Evolutionary conservation across 1,284 basidiomycete genomes (phyloP).

Genomic region (Fomitiporia mediterranea): DNA sequence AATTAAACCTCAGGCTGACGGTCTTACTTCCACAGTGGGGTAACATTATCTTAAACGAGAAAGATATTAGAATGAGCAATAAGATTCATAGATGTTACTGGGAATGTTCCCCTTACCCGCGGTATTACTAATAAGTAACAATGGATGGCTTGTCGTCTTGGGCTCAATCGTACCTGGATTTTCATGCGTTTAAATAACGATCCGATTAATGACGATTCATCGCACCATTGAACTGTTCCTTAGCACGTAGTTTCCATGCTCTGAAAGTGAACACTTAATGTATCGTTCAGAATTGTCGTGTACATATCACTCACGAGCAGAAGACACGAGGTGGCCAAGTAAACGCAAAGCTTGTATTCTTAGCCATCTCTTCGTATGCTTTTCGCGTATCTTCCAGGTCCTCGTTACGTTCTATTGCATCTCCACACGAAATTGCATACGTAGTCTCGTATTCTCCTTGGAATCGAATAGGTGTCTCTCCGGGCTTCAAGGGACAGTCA

Average conservation of each 20-base stretch:
- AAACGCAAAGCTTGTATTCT: constrained; percentile 3
- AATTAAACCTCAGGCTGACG: neutral
- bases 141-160: constrained; percentile 22
- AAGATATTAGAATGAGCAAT: neutral
- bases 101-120: constrained; percentile 14
- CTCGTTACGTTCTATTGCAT: neutral
- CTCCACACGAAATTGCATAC: constrained; percentile 7
- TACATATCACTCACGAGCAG: constrained; percentile 2
- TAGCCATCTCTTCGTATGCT: constrained; percentile 1
- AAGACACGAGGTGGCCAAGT: neutral
- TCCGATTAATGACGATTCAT: neutral
- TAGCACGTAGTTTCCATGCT: constrained; percentile 11
- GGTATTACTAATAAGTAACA: constrained; percentile 24
- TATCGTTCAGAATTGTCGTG: neutral
- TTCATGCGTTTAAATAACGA: neutral
- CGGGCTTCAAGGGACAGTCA: constrained; percentile 1
- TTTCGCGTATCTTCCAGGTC: neutral
- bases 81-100: neutral
- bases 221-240: constrained; percentile 17
- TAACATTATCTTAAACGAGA: constrained; percentile 22
- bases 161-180: constrained; percentile 4
- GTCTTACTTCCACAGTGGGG: constrained; percentile 17
- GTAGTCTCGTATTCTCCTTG: neutral
- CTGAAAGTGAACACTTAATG: neutral
- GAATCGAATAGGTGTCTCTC: neutral